Percentiles rank a stretch among this genome's conserved stretches.
Conservation (phyloP, 2,329 filamentous ascomycete species). For the Septoria petroselini region DNA sequence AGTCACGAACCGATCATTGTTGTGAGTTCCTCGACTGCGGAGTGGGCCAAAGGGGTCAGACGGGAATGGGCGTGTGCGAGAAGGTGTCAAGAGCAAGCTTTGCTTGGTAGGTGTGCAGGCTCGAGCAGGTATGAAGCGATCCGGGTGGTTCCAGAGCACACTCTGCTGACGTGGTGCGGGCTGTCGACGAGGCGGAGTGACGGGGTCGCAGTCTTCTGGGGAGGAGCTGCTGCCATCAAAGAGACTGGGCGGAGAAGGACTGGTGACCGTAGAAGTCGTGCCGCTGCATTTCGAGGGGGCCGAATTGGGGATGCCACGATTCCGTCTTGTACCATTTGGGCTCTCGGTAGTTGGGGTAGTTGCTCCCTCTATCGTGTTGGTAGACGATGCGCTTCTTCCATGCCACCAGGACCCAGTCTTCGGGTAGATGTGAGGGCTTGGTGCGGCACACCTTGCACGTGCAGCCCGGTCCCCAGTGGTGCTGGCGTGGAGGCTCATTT, state of each 20-base stretch:
- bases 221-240: background rate
- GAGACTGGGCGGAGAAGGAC: too few species aligned
- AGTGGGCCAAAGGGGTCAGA: slow-evolving; percentile 33
- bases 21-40: slow-evolving; percentile 17
- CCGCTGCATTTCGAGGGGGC: background rate
- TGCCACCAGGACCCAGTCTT: slow-evolving; percentile 7
- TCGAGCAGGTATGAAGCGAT: slow-evolving; percentile 56
- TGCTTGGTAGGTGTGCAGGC: slow-evolving; percentile 32
- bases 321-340: slow-evolving; percentile 10
- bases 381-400: slow-evolving; percentile 7
- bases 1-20: slow-evolving; percentile 30
- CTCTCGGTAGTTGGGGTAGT: slow-evolving; percentile 9
- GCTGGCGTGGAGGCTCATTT: slow-evolving; percentile 5
- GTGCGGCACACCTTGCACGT: background rate
- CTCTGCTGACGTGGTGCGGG: slow-evolving; percentile 26
- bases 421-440: slow-evolving; percentile 2
- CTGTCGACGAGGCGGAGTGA: slow-evolving; percentile 4
- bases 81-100: slow-evolving; percentile 1
- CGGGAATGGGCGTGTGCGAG: background rate
- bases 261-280: too few species aligned
- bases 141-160: slow-evolving; percentile 39
- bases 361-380: slow-evolving; percentile 5
- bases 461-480: slow-evolving; percentile 5
- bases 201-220: slow-evolving; percentile 2
- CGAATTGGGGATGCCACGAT: slow-evolving; percentile 4